Base-by-base conservation (phyloP, 106 monocot genomes). In the Acorus calamus region DNA sequence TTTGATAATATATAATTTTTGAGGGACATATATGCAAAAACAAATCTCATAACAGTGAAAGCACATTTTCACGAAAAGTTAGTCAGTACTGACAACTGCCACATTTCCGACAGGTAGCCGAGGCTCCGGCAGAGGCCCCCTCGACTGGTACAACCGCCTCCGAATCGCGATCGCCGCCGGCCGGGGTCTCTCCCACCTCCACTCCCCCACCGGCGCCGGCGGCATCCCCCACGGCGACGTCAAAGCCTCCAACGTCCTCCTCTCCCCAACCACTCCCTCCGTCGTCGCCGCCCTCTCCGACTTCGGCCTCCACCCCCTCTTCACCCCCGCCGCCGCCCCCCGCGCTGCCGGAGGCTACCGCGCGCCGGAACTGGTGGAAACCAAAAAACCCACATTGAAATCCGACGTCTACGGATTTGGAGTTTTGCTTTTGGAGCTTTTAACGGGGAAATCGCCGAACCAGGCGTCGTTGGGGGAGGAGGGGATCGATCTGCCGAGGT, bases 181-280 rank as follows among this genome's bases (percentile, higher is more conserved):
- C 46, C 76, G 81, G 11, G 92, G 84, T 57, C 79, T 92, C 8
- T 71, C 80, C 5, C 73, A 96, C 78, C 76, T 96, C 59, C 94
- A 90, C 70, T 48, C 14, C 51, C 41, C 70, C 4, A 65, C 79
- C 11, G 28, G 52, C 13, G 10, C 57, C 0, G 71, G 75, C 28
- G 61, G 55, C 8, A 52, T 85, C 14, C 69, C 73, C 73, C 93
- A 93, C 62, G 93, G 93, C 60, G 84, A 93, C 71, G 42, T 93
- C 59, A 93, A 89, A 62, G 72, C 93, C 46, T 89, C 89, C 53
- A 93, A 93, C 74, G 77, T 91, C 55, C 90, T 91, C 63, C 82
- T 91, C 61, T 76, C 81, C 45, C 52, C 74, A 7, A 73, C 84
- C 55, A 28, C 28, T 28, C 28, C 28, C 28, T 78, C 81, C 48